A percentile compares a stretch with the other conserved stretches of the same genome.
Evolutionary conservation across 2,329 filamentous ascomycete species (phyloP).

Genomic region (Arthrinium phaeospermum): DNA sequence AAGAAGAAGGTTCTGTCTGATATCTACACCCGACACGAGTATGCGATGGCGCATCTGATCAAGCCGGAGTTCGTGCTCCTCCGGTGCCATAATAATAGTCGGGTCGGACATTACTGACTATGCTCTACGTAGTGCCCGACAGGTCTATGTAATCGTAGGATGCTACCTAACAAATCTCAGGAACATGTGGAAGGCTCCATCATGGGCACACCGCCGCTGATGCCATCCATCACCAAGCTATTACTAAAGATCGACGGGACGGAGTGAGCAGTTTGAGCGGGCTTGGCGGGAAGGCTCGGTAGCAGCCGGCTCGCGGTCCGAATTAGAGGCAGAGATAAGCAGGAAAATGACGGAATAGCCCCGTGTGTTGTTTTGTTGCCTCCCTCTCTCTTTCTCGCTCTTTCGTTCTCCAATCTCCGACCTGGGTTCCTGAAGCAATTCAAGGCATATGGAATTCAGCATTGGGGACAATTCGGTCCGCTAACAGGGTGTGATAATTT

Average conservation of each 20-base stretch:
- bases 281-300: not conserved
- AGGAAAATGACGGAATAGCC: not conserved
- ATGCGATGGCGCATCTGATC: no score
- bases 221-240: not conserved
- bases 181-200: constrained; percentile 1
- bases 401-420: not conserved
- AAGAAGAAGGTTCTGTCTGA: no score
- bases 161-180: not conserved
- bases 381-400: not conserved
- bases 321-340: not conserved
- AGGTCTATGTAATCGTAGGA: no score
- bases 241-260: not conserved
- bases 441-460: not conserved
- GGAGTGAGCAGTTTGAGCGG: constrained; percentile 1
- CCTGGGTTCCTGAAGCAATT: not conserved
- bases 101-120: not conserved
- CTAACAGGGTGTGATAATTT: not conserved
- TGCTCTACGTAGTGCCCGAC: no score
- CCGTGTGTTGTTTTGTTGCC: not conserved
- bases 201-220: not conserved
- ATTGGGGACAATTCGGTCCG: not conserved
- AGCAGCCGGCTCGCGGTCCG: constrained; percentile 5
- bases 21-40: no score
- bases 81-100: not conserved
- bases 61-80: no score